Evolutionary conservation across 148 eudicot species (phyloP).

Genomic region (Chenopodium berlandieri): DNA sequence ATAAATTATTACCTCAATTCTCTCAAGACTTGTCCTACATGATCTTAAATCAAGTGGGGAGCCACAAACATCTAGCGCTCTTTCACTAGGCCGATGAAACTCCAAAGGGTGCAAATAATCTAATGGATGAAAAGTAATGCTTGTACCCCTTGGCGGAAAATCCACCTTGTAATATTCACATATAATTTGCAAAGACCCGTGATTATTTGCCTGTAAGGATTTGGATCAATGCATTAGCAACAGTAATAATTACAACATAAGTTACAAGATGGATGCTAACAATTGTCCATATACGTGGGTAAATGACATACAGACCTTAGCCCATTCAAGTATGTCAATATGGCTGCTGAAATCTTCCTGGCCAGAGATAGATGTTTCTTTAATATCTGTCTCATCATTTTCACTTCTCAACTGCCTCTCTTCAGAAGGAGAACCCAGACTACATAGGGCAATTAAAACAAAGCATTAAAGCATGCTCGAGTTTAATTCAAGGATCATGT

Average conservation of each 20-base stretch:
- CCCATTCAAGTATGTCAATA: constrained; percentile 87
- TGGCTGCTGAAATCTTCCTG: constrained; percentile 65
- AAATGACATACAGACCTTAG: constrained; percentile 53
- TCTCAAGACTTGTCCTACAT: constrained; percentile 74
- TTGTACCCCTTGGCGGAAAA: constrained; percentile 74
- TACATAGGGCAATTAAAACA: constrained; percentile 30
- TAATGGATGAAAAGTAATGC: constrained; percentile 75
- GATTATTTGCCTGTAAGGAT: constrained; percentile 59
- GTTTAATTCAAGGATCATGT: neutral
- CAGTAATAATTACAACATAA: neutral
- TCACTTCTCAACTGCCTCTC: constrained; percentile 74
- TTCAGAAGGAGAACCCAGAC: constrained; percentile 75
- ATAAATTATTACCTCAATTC: constrained; percentile 59
- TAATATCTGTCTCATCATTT: constrained; percentile 64
- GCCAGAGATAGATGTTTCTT: constrained; percentile 83
- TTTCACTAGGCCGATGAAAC: constrained; percentile 64
- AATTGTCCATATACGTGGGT: constrained; percentile 6
- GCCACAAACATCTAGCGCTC: constrained; percentile 51
- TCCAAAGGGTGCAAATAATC: constrained; percentile 91
- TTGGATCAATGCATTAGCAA: neutral
- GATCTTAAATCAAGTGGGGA: constrained; percentile 63
- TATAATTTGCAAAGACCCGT: constrained; percentile 82
- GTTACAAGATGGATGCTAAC: constrained; percentile 8
- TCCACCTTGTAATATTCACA: constrained; percentile 67
- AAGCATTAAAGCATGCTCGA: constrained; percentile 4